Base-by-base conservation (phyloP, 2,329 filamentous ascomycete genomes). In the Colletotrichum truncatum region DNA sequence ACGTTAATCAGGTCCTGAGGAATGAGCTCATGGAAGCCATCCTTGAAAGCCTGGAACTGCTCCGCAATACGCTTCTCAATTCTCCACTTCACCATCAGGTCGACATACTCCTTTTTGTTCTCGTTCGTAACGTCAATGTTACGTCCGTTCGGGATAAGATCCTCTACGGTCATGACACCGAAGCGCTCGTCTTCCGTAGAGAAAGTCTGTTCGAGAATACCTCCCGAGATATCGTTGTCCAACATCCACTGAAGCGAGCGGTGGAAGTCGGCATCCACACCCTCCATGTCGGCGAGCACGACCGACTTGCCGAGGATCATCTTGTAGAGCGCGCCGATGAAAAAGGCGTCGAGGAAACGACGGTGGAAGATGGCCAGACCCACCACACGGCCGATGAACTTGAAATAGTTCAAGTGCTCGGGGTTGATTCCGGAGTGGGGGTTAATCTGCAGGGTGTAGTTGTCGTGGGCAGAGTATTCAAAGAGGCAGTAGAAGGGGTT, bases 401-500 rank as follows among this genome's bases (percentile, higher is more conserved):
- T 98, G 89, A 99, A 99, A 83, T 98, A 99, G 78, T 98, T 98
- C 74, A 99, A 84, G 88, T 99, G 96, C 81, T 99, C 96, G 1
- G 96, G 96, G 80, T 99, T 99, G 81, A 99, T 98, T 69, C 96
- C 96, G 18, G 96, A 99, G 80, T 99, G 96, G 46, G 96, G 96
- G 82, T 99, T 99, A 84, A 99, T 99, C 81, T 99, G 96, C 59
- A 99, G 91, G 28, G 96, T 99, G 82, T 99, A 99, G 83, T 99
- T 99, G 88, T 99, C 96, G 84, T 99, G 96, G 38, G 96, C 96
- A 25, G 96, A 98, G 80, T 99, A 99, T 82, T 99, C 96, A 84
- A 99, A 99, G 57, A 99, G 86, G 78, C 96, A 99, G 84, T 99
- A 99, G 82, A 99, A 99, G 30, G 96, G 96, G 79, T 99, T 99